These are phyloP conservation scores for Wickerhamomyces chaumierensis DNA, from an alignment of 805 yeast species.

Conservation along the genomic window DNA sequence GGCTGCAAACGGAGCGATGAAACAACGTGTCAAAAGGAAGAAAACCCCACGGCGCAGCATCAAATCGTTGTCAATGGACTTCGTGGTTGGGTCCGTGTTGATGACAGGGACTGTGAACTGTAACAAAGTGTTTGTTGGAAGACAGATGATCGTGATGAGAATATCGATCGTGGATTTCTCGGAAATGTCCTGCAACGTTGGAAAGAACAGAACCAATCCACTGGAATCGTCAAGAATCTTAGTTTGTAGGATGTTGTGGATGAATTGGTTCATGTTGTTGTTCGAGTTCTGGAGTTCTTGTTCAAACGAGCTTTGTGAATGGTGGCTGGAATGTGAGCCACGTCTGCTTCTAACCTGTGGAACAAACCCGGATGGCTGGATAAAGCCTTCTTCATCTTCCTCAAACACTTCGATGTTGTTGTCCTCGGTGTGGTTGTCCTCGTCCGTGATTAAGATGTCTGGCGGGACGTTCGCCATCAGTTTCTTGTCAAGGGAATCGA, in stretches of 20 bases:
- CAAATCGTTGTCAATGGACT: constrained; percentile 11
- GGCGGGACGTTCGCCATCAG: not conserved
- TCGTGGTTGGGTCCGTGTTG: constrained; percentile 14
- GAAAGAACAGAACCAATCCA: constrained; percentile 13
- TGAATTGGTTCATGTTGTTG: not conserved
- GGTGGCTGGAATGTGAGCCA: constrained; percentile 3
- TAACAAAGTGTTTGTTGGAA: constrained; percentile 24
- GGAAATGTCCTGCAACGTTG: constrained; percentile 21
- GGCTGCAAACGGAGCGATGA: constrained; percentile 19
- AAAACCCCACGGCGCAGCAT: constrained; percentile 12
- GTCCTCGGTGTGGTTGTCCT: not conserved
- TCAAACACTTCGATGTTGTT: too few relatives aligned
- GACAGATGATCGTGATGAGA: constrained; percentile 20
- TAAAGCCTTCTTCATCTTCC: too few relatives aligned
- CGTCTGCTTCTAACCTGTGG: constrained; percentile 11
- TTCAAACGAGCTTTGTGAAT: constrained; percentile 1
- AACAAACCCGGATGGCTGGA: constrained; percentile 1
- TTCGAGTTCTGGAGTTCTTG: not conserved
- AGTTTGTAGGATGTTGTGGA: not conserved
- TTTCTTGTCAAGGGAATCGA: not conserved
- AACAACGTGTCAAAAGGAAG: constrained; percentile 20
- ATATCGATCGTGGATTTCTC: constrained; percentile 17
- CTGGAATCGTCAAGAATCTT: not conserved
- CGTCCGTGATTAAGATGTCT: not conserved
- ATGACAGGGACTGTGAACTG: constrained; percentile 26